Evolutionary conservation across 139 green algal species (phyloP).

Genomic region (Chlamydomonas applanata): DNA sequence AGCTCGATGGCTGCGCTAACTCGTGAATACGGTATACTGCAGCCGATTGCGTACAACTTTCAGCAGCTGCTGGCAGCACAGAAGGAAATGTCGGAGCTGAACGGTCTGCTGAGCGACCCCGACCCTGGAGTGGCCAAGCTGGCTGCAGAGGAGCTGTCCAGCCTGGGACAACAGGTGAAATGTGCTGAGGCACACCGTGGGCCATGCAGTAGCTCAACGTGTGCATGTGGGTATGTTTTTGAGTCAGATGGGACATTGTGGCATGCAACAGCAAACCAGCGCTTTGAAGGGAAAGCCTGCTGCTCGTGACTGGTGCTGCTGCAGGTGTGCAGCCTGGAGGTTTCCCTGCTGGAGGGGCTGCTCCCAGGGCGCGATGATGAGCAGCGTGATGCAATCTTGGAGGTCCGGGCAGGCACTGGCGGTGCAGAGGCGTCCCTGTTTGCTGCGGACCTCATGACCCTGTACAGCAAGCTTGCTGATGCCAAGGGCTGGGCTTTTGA

Average conservation of each 20-base stretch:
- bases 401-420: constrained; percentile 58
- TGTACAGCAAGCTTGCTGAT: constrained; percentile 48
- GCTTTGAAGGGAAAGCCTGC: too few relatives aligned
- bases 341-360: constrained; percentile 4
- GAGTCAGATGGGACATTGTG: too few relatives aligned
- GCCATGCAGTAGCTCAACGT: too few relatives aligned
- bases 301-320: too few relatives aligned
- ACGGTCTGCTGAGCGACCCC: too few relatives aligned
- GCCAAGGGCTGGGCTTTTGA: constrained; percentile 23
- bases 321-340: constrained; percentile 30
- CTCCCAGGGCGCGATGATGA: constrained; percentile 9
- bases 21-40: neutral
- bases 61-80: constrained; percentile 50
- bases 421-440: constrained; percentile 59
- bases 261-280: too few relatives aligned
- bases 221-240: too few relatives aligned
- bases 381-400: constrained; percentile 58
- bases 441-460: constrained; percentile 39
- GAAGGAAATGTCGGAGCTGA: constrained; percentile 38
- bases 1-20: neutral
- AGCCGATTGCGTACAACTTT: constrained; percentile 11
- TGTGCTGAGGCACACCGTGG: constrained; percentile 51
- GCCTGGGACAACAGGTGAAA: constrained; percentile 48
- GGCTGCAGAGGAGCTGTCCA: constrained; percentile 15
- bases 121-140: neutral